Percentiles rank a stretch among this genome's conserved stretches.
Evolutionary conservation across 495 filamentous ascomycete genomes (phyloP).

Genomic region (Aspergillus avenaceus): DNA sequence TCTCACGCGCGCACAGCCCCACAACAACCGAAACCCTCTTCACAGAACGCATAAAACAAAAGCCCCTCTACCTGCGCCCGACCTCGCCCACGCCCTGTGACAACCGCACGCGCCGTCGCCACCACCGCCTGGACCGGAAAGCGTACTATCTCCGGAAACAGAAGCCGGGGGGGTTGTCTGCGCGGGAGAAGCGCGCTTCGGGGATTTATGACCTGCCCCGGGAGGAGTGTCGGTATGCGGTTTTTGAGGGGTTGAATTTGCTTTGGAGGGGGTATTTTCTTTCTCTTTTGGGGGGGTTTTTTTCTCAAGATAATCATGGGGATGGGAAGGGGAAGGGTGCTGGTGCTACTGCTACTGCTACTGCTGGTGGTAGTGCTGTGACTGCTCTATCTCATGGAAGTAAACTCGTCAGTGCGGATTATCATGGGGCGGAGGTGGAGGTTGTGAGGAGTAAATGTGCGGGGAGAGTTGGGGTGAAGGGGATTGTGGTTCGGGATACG

Average conservation of each 20-base stretch:
- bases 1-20: slow-evolving; percentile 70
- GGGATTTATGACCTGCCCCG: slow-evolving; percentile 70
- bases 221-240: slow-evolving; percentile 61
- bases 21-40: slow-evolving; percentile 67
- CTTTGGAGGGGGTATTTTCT: slow-evolving; percentile 85
- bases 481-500: slow-evolving; percentile 85
- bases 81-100: slow-evolving; percentile 58
- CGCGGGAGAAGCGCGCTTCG: slow-evolving; percentile 68
- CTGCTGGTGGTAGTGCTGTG: slow-evolving; percentile 40
- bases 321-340: slow-evolving; percentile 5
- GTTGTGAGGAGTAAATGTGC: slow-evolving; percentile 78
- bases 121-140: slow-evolving; percentile 50
- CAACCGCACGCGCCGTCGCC: slow-evolving; percentile 62
- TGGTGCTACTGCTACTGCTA: no score
- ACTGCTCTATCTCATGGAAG: slow-evolving; percentile 52
- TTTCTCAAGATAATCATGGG: no score
- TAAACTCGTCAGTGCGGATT: slow-evolving; percentile 78
- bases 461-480: slow-evolving; percentile 73
- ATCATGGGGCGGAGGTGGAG: slow-evolving; percentile 81
- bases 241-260: slow-evolving; percentile 70
- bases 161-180: slow-evolving; percentile 74
- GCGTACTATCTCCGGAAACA: slow-evolving; percentile 53
- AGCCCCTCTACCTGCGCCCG: slow-evolving; percentile 74
- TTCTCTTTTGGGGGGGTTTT: no score
- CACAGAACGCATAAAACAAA: slow-evolving; percentile 74